phyloP scores from a whole-genome alignment of 2,329 filamentous ascomycete genomes.

The Alternaria tenuissima region DNA sequence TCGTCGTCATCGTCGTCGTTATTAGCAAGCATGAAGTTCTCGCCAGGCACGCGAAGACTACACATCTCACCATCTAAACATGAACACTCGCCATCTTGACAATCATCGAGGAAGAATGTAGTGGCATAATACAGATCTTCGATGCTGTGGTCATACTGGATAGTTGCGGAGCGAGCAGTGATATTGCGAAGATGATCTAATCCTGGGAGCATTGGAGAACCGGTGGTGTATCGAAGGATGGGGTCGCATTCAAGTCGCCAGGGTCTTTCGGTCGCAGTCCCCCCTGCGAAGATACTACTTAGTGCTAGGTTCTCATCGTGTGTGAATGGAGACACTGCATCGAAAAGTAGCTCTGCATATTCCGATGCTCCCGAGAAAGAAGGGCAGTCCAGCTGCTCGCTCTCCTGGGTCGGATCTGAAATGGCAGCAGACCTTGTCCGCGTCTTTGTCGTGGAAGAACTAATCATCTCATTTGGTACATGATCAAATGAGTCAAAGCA shows the following conservation, averaged over 20 bases:
- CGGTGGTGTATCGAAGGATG: constrained; percentile 4
- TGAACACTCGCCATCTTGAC: constrained; percentile 8
- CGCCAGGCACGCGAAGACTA: neutral
- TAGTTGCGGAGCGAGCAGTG: constrained; percentile 2
- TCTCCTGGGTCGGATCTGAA: neutral
- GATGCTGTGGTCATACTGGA: constrained; percentile 14
- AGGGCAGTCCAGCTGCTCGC: neutral
- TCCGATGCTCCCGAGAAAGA: neutral
- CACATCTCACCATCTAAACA: neutral
- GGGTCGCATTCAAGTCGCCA: constrained; percentile 4
- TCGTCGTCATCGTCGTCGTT: neutral
- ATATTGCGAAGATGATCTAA: constrained; percentile 4
- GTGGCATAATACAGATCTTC: constrained; percentile 11
- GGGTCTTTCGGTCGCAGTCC: too few relatives aligned
- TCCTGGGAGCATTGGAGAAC: constrained; percentile 9
- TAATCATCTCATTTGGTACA: too few relatives aligned
- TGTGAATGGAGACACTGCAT: neutral
- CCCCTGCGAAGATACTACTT: neutral
- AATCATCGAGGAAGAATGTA: constrained; percentile 10
- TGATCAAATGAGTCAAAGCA: neutral
- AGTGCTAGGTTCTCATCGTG: neutral
- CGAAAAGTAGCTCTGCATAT: constrained; percentile 9
- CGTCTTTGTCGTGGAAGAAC: neutral
- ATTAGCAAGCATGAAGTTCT: neutral
- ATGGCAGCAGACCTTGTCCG: neutral